Percentiles rank a stretch among this genome's conserved stretches.
These are phyloP conservation scores for Anthostomella pinea DNA, from an alignment of 2,329 filamentous ascomycete species.

Conservation along the genomic window DNA sequence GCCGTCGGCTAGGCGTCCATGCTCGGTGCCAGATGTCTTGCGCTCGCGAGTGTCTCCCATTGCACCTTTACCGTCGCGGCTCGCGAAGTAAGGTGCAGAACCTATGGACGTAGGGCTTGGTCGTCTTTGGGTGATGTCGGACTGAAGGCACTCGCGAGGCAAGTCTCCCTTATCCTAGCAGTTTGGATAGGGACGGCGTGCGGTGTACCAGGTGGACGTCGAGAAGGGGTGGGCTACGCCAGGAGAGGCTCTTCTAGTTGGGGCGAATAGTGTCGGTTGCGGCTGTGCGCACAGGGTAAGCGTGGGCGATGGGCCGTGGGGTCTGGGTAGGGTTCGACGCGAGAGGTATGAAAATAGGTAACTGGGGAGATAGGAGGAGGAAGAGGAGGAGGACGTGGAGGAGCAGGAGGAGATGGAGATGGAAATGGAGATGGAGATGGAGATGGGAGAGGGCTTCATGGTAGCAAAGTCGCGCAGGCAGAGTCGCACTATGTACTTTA, in stretches of 20 bases:
- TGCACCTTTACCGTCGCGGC: slow-evolving; percentile 13
- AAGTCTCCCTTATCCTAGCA: slow-evolving; percentile 28
- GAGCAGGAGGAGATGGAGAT: slow-evolving; percentile 1
- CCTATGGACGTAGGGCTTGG: slow-evolving; percentile 5
- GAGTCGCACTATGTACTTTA: slow-evolving; percentile 13
- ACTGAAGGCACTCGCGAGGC: slow-evolving; percentile 17
- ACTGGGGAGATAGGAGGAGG: slow-evolving; percentile 4
- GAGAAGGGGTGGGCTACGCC: too few relatives aligned
- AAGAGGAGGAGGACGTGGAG: slow-evolving; percentile 1
- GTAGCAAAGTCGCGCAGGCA: slow-evolving; percentile 14
- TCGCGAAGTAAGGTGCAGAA: slow-evolving; percentile 8
- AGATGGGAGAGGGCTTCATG: slow-evolving; percentile 4
- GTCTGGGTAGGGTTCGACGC: slow-evolving; percentile 5
- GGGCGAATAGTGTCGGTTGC: slow-evolving; percentile 10
- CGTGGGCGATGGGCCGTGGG: slow-evolving; percentile 1
- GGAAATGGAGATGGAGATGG: slow-evolving; percentile 1
- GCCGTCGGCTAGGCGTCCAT: too few relatives aligned
- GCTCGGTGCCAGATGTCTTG: slow-evolving; percentile 20
- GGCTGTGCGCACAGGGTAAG: slow-evolving; percentile 9
- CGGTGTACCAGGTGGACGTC: slow-evolving; percentile 13
- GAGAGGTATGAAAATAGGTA: slow-evolving; percentile 6
- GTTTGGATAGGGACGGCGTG: slow-evolving; percentile 7
- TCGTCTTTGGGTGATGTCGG: slow-evolving; percentile 6
- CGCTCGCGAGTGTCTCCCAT: slow-evolving; percentile 27
- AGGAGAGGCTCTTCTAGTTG: slow-evolving; percentile 7